These are phyloP conservation scores for Kalanchoe fedtschenkoi DNA, from an alignment of 164 flowering plant species.

Conservation along the genomic window DNA sequence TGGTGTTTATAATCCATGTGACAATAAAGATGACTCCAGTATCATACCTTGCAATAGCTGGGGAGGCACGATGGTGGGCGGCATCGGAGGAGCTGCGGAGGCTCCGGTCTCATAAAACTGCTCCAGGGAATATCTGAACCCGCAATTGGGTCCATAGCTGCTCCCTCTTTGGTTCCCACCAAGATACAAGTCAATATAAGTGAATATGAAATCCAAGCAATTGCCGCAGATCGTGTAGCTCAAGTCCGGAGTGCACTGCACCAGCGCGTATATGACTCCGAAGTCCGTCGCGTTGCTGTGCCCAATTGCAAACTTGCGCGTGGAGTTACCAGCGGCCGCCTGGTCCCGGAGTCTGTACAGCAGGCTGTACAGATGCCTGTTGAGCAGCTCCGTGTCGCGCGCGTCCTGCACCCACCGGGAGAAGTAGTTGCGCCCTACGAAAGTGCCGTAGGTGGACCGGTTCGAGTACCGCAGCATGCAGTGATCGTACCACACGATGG, in stretches of 20 bases:
- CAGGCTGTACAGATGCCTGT: not conserved
- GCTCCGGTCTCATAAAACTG: not conserved
- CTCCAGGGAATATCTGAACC: not conserved
- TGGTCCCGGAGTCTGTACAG: not conserved
- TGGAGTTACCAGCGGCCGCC: not conserved
- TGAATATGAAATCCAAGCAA: not conserved
- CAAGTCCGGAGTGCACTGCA: constrained; percentile 5
- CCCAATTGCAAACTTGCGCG: constrained; percentile 2
- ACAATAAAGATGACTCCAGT: no score
- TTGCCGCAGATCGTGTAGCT: not conserved
- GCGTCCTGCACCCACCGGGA: not conserved
- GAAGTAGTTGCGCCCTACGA: not conserved
- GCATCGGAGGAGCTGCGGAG: not conserved
- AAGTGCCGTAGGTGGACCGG: not conserved
- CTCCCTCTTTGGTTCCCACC: constrained; percentile 2
- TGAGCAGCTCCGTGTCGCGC: not conserved
- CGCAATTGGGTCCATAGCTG: not conserved
- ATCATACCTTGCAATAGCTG: not conserved
- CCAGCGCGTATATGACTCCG: constrained; percentile 4
- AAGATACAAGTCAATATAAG: not conserved
- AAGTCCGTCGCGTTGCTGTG: not conserved
- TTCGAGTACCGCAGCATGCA: constrained; percentile 23
- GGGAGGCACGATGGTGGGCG: not conserved
- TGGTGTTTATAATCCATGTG: no score
- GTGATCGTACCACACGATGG: constrained; percentile 12